Percentiles rank a stretch among this genome's conserved stretches.
Conservation (phyloP, 768 basidiomycete species). For the Amyloporia xantha region DNA sequence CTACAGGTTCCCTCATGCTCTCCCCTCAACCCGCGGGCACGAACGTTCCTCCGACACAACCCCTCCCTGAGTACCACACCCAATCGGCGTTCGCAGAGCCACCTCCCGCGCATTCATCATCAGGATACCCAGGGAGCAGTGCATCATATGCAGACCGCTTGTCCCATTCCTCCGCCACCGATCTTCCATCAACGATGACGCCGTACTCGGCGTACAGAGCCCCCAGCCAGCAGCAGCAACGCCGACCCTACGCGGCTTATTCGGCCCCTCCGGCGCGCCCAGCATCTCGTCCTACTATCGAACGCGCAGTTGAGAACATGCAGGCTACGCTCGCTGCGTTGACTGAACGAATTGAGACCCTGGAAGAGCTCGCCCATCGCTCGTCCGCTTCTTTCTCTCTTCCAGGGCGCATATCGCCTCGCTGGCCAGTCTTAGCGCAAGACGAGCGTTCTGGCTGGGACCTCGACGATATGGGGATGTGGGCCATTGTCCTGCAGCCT, state of each 20-base stretch:
- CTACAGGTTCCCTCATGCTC: conserved; percentile 52
- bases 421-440: conserved; percentile 8
- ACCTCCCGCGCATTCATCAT: conserved; percentile 27
- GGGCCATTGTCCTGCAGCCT: conserved; percentile 68
- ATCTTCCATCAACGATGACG: conserved; percentile 4
- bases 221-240: conserved; percentile 12
- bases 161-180: conserved; percentile 12
- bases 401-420: conserved; percentile 17
- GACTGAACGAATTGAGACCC: conserved; percentile 52
- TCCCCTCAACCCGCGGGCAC: conserved; percentile 34
- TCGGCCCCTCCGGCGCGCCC: conserved; percentile 29
- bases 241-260: conserved; percentile 14
- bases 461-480: conserved; percentile 77
- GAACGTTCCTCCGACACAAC: conserved; percentile 58
- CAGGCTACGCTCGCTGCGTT: conserved; percentile 80
- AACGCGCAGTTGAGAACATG: conserved; percentile 71
- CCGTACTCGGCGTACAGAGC: conserved; percentile 8
- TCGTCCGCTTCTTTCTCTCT: conserved; percentile 30
- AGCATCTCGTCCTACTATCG: conserved; percentile 41
- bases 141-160: not conserved
- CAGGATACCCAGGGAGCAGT: conserved; percentile 24
- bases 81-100: conserved; percentile 65
- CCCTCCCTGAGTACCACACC: conserved; percentile 62
- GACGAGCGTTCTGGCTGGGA: conserved; percentile 40
- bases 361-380: conserved; percentile 39